Percentiles rank a stretch among this genome's conserved stretches.
Conservation (phyloP, 2,329 filamentous ascomycete genomes). For the Ophiocordyceps camponoti-leonardi region DNA sequence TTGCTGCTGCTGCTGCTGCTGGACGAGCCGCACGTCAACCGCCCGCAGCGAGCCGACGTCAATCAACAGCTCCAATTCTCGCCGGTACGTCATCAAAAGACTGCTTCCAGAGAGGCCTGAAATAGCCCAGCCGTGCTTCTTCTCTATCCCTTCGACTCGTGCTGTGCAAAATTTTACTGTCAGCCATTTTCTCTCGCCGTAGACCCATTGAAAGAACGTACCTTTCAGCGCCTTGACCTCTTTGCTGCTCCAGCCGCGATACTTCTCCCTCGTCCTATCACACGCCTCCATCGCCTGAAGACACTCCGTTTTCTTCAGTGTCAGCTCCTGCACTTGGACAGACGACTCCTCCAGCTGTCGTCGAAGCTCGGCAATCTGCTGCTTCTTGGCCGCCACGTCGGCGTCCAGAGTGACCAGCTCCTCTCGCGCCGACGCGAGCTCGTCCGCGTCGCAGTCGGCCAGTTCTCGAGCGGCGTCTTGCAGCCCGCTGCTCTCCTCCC, state of each 20-base stretch:
- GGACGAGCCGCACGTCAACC: constrained; percentile 29
- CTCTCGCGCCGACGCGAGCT: constrained; percentile 57
- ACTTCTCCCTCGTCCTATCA: constrained; percentile 72
- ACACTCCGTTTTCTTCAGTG: constrained; percentile 51
- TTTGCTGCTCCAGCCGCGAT: constrained; percentile 68
- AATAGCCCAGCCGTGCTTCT: constrained; percentile 53
- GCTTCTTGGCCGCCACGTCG: constrained; percentile 53
- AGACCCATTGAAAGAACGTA: constrained; percentile 17
- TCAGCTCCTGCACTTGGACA: constrained; percentile 40
- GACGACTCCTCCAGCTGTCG: constrained; percentile 52
- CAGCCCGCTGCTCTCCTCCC: constrained; percentile 47
- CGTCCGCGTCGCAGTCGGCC: constrained; percentile 63
- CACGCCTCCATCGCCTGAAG: constrained; percentile 63
- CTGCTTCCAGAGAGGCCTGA: constrained; percentile 42
- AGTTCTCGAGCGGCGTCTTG: constrained; percentile 58
- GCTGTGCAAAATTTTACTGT: constrained; percentile 24
- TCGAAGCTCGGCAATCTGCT: constrained; percentile 48
- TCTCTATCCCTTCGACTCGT: constrained; percentile 48
- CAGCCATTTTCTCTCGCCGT: constrained; percentile 16
- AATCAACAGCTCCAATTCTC: constrained; percentile 58
- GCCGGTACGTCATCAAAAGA: constrained; percentile 57
- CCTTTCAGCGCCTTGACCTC: constrained; percentile 71
- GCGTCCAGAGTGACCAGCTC: constrained; percentile 46
- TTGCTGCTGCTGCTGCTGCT: too few species aligned
- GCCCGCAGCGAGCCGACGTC: constrained; percentile 44